Evolutionary conservation across 208 protist genomes (phyloP).

Genomic region (Borovskyia barvae): DNA sequence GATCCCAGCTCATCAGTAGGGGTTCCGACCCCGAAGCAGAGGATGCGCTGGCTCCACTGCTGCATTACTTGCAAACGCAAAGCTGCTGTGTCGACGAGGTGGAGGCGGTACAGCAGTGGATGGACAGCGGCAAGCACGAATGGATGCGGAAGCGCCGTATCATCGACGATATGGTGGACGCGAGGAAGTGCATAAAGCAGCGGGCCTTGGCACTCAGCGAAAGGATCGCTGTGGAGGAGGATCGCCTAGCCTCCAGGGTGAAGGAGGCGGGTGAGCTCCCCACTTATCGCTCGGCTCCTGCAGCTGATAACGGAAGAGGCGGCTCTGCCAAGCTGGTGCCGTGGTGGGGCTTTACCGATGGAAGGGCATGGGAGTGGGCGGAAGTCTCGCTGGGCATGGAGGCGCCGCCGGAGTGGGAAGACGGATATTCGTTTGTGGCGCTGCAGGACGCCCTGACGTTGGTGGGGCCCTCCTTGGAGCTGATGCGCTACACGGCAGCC

Average conservation of each 20-base stretch:
- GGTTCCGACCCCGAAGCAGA: background rate
- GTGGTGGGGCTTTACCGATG: constrained; percentile 20
- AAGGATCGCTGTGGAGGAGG: background rate
- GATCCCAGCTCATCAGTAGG: background rate
- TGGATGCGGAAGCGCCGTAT: background rate
- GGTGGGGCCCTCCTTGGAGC: constrained; percentile 19
- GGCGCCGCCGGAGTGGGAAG: background rate
- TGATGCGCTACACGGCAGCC: constrained; percentile 21
- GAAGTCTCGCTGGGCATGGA: background rate
- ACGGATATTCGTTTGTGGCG: constrained; percentile 11
- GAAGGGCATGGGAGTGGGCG: constrained; percentile 15
- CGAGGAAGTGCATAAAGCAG: no score
- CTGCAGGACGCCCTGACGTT: constrained; percentile 6
- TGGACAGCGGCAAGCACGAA: background rate
- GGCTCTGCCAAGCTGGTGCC: constrained; percentile 3
- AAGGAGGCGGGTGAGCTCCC: background rate
- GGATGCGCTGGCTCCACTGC: background rate
- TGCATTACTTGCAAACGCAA: constrained; percentile 6
- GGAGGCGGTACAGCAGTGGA: constrained; percentile 14
- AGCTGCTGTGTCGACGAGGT: constrained; percentile 19
- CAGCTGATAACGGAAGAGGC: background rate
- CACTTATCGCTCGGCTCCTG: background rate
- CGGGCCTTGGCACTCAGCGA: no score
- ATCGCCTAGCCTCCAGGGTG: background rate
- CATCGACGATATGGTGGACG: background rate